Percentiles rank a stretch among this genome's conserved stretches.
Evolutionary conservation across 83 land plant species (phyloP).

Genomic region (Picea mariana): DNA sequence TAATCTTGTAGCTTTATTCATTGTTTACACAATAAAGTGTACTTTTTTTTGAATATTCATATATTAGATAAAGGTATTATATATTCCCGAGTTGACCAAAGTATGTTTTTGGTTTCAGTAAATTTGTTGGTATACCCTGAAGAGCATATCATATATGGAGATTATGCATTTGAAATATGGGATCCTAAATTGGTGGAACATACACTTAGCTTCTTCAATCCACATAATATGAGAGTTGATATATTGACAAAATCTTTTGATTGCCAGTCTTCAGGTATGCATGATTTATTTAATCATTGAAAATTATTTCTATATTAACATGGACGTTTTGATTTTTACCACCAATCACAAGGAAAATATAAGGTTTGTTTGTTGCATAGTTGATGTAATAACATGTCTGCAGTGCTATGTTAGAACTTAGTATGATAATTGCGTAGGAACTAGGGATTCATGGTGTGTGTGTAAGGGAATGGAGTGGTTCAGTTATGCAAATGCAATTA

Average conservation of each 20-base stretch:
- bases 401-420: not conserved
- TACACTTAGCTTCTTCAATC: constrained; percentile 55
- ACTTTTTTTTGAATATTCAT: not conserved
- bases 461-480: too few species aligned
- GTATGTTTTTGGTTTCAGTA: constrained; percentile 36
- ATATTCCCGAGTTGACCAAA: not conserved
- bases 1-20: not conserved
- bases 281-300: not conserved
- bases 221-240: constrained; percentile 90
- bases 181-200: constrained; percentile 58
- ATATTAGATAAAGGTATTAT: not conserved
- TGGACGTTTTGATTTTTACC: not conserved
- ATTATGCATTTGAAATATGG: constrained; percentile 85
- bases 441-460: too few species aligned
- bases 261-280: constrained; percentile 53
- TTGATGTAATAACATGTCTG: not conserved
- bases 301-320: not conserved
- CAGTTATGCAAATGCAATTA: too few species aligned
- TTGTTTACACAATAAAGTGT: not conserved
- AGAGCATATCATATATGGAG: constrained; percentile 82
- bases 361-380: constrained; percentile 1
- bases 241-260: constrained; percentile 60
- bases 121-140: constrained; percentile 75
- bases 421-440: not conserved
- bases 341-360: not conserved